phyloP scores from a whole-genome alignment of 2,329 filamentous ascomycete genomes.

The Trichoderma harzianum region DNA sequence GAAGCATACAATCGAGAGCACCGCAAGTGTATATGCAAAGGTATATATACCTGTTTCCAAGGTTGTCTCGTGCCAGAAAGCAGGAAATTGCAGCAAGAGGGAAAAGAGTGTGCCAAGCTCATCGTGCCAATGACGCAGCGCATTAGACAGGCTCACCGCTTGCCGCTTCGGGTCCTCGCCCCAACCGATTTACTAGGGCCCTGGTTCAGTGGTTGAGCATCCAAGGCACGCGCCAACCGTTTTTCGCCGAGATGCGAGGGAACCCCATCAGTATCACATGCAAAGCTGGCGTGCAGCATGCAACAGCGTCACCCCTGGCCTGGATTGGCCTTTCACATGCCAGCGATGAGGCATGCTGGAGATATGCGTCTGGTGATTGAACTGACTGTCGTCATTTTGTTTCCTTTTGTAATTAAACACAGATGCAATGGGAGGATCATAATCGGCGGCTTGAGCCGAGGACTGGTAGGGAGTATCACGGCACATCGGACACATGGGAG shows the following conservation, averaged over 20 bases:
- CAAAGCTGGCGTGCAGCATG: constrained; percentile 2
- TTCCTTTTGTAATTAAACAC: not conserved
- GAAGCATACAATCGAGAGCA: constrained; percentile 25
- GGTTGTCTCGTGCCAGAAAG: not conserved
- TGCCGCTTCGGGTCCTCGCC: constrained; percentile 19
- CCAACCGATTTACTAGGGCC: constrained; percentile 20
- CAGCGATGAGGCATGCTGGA: not conserved
- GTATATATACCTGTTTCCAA: not conserved
- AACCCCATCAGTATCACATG: constrained; percentile 14
- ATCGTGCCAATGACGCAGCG: constrained; percentile 15
- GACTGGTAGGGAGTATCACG: not conserved
- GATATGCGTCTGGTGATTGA: not conserved
- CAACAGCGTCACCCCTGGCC: not conserved
- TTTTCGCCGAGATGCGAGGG: constrained; percentile 24
- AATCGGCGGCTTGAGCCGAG: no score
- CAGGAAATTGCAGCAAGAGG: not conserved
- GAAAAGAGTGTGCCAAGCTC: constrained; percentile 12
- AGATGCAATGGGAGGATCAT: not conserved
- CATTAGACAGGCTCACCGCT: constrained; percentile 22
- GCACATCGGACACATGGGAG: not conserved
- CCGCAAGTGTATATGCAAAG: not conserved
- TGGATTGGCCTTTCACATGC: constrained; percentile 18
- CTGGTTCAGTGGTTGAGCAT: not conserved
- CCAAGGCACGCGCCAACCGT: not conserved
- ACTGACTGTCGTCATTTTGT: not conserved